Evolutionary conservation across 2,329 filamentous ascomycete species (phyloP), one percentile per base, ranked within the genome.

Genomic region (Cordyceps militaris): DNA sequence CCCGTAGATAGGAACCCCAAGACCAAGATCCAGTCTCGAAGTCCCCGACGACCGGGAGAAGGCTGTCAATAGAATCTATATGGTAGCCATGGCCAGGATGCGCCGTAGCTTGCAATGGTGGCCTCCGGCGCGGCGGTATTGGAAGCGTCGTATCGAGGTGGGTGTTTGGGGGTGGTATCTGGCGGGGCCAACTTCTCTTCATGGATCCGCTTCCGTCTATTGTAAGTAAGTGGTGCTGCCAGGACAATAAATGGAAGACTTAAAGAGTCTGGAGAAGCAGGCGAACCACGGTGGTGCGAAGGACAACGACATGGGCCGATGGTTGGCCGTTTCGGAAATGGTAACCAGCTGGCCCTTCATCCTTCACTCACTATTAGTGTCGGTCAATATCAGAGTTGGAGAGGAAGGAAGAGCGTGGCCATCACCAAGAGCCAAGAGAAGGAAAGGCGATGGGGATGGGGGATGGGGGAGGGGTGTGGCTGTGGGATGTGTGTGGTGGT

Each of bases 181-280:
- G 21, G 52, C 52, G 52, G 52, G 52, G 52, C 52, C 16, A 44
- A 36, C 21, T 47, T 47, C 30, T 55, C 42, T 47, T 55, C 42
- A 55, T 42, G 32, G 52, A 38, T 55, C 52, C 52, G 52, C 52
- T 55, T 55, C 52, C 52, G 52, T 55, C 42, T 34, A 46, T 38
- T 55, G 51, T 54, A 44, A 54, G n/a, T 34, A n/a, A n/a, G n/a
- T n/a, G 51, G 47, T 50, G 16, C 10, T 38, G 47, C 23, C n/a
- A 32, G 16, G 47, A 38, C 14, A 8, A 7, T 19, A 26, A 34
- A 14, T 13, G 2, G 13, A 36, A 6, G 13, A 14, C 4, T 4
- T n/a, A 10, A 13, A 14, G 13, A 36, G 2, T 24, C 23, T 8
- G 28, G 28, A 32, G n/a, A 24, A 32, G 26, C 14, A 7, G 7